Evolutionary conservation across 2,329 filamentous ascomycete species (phyloP), one percentile per base, ranked within the genome.

Genomic region (Curvularia verruculosa): DNA sequence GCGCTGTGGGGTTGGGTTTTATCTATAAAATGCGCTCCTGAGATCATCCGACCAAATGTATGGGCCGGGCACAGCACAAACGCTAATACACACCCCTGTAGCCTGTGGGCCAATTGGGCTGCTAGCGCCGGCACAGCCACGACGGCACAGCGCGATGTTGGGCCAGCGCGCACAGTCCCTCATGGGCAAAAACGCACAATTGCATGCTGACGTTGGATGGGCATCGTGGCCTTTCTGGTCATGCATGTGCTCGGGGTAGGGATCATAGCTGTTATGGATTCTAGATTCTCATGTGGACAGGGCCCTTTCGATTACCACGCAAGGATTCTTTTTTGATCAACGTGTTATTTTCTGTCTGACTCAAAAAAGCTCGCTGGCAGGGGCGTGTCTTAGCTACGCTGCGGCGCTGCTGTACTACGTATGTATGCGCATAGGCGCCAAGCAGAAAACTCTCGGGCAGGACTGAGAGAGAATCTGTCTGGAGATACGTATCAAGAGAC

Each of bases 161-260:
- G 19, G 28, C 13, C 26, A 12, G 15, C 15, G 43, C 51, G 60
- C 62, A 65, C 62, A 54, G 57, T 59, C 62, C 58, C 50, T 58
- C 53, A 65, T 63, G 53, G 60, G 43, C 47, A 65, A 64, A 51
- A 45, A 1, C 23, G 31, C 47, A 60, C 49, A 64, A 57, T 51
- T 37, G 53, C 61, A 64, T 64, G 56, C 15, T 34, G 49, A 40
- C 36, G 21, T 15, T 41, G 47, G 19, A 52, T 56, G 53, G 49
- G 34, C 24, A 41, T 46, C 6, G 21, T 43, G 40, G 15, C 4
- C 39, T 43, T 43, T 40, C 34, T 36, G 48, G 40, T 23, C 26
- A 50, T 50, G 37, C 18, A 23, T 21, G 43, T 45, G 43, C 7
- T 45, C 31, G 9, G n/a, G 23, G 24, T 45, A 29, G 24, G 43